Conservation (phyloP, 257 asterid species). For the Rehmannia glutinosa region DNA sequence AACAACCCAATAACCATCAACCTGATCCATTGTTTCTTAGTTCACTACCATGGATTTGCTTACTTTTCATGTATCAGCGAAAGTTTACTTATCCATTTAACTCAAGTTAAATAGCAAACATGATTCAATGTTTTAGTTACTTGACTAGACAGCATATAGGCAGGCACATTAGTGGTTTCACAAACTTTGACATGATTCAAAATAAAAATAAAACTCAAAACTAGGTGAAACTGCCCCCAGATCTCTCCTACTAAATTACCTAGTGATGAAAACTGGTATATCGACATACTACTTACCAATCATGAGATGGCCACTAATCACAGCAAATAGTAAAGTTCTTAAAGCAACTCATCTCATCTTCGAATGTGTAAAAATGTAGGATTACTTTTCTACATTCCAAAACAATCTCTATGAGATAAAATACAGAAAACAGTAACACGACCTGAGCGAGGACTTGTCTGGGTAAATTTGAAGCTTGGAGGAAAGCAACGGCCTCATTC, state of each 20-base stretch:
- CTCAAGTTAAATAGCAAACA: background rate
- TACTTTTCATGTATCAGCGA: background rate
- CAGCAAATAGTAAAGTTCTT: background rate
- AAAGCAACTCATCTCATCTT: conserved; percentile 8
- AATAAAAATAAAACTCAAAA: background rate
- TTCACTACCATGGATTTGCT: too few species aligned
- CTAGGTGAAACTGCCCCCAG: conserved; percentile 2
- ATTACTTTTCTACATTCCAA: background rate
- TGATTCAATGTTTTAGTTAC: background rate
- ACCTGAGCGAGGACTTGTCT: conserved; percentile 95
- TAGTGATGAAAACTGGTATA: background rate
- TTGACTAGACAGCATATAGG: background rate
- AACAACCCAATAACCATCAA: background rate
- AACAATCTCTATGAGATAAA: background rate
- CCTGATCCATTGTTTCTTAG: too few species aligned
- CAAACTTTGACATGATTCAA: background rate
- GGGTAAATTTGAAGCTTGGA: conserved; percentile 73
- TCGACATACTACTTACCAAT: background rate
- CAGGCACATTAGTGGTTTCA: background rate
- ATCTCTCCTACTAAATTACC: background rate
- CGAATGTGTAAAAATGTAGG: background rate
- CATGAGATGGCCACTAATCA: conserved; percentile 6
- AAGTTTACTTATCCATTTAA: conserved; percentile 1
- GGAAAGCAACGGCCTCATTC: conserved; percentile 76
- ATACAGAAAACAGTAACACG: background rate